These are phyloP conservation scores for Peniophora sp. DNA, from an alignment of 1,284 basidiomycete genomes.

Conservation along the genomic window DNA sequence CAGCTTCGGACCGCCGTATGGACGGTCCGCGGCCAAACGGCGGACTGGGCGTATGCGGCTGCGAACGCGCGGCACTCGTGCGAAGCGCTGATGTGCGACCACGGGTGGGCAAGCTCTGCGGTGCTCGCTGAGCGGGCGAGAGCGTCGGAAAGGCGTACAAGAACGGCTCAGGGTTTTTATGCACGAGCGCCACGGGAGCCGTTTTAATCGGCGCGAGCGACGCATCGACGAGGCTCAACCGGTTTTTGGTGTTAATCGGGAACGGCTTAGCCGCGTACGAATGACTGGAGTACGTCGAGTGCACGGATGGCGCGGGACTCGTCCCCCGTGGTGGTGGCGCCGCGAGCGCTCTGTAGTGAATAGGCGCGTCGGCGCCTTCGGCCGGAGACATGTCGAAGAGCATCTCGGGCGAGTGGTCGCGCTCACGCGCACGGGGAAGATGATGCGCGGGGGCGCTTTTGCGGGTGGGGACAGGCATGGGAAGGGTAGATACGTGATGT, in stretches of 20 bases:
- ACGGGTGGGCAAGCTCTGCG: not conserved
- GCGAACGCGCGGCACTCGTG: not conserved
- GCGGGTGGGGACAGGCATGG: slow-evolving; percentile 1
- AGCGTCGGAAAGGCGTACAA: slow-evolving; percentile 2
- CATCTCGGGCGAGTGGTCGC: slow-evolving; percentile 3
- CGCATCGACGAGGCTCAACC: slow-evolving; percentile 2
- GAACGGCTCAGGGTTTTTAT: not conserved
- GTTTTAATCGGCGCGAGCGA: not conserved
- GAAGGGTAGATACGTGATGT: not conserved
- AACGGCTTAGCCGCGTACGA: too few relatives aligned
- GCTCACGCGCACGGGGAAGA: not conserved
- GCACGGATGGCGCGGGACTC: not conserved
- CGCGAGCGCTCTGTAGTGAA: not conserved
- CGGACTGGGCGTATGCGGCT: not conserved
- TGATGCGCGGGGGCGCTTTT: not conserved
- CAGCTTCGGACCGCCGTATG: not conserved
- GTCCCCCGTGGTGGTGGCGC: not conserved
- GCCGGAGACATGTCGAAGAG: slow-evolving; percentile 4
- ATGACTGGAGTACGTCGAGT: too few relatives aligned
- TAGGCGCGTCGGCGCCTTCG: not conserved
- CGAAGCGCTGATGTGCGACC: not conserved
- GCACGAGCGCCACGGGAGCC: not conserved
- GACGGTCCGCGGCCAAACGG: slow-evolving; percentile 1
- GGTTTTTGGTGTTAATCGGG: not conserved
- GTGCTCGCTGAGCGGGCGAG: not conserved